Conservation (phyloP, 2,329 filamentous ascomycete genomes). For the Aureobasidium melanogenum region DNA sequence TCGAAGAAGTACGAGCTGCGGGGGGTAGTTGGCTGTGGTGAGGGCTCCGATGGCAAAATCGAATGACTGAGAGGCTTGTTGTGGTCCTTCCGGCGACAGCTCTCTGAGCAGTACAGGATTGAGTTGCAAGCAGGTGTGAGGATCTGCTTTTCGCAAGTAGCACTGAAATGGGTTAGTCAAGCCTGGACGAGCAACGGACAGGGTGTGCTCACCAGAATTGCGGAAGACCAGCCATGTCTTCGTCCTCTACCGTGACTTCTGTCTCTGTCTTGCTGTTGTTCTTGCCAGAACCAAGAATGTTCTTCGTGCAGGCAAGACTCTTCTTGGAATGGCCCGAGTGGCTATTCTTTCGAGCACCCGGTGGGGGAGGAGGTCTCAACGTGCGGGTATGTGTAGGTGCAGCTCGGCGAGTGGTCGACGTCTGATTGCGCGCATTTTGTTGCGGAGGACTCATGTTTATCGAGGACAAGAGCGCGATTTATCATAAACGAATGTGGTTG, state of each 20-base stretch:
- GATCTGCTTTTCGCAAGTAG: constrained; percentile 58
- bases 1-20: constrained; percentile 25
- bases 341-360: neutral
- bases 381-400: neutral
- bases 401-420: neutral
- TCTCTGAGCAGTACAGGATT: constrained; percentile 56
- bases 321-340: constrained; percentile 4
- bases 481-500: constrained; percentile 6
- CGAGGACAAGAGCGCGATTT: neutral
- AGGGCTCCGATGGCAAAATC: constrained; percentile 15
- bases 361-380: neutral
- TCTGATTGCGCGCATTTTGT: constrained; percentile 4
- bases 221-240: constrained; percentile 44
- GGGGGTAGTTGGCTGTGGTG: constrained; percentile 15
- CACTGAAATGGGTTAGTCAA: constrained; percentile 31
- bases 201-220: constrained; percentile 41
- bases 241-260: constrained; percentile 33
- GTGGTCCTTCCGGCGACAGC: constrained; percentile 39
- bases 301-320: neutral
- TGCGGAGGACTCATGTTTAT: constrained; percentile 8
- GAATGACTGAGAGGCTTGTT: constrained; percentile 28
- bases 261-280: constrained; percentile 15
- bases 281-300: constrained; percentile 13
- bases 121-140: constrained; percentile 47
- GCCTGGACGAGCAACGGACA: neutral